Evolutionary conservation across 768 basidiomycete species (phyloP).

Genomic region (Pleurotus cornucopiae): DNA sequence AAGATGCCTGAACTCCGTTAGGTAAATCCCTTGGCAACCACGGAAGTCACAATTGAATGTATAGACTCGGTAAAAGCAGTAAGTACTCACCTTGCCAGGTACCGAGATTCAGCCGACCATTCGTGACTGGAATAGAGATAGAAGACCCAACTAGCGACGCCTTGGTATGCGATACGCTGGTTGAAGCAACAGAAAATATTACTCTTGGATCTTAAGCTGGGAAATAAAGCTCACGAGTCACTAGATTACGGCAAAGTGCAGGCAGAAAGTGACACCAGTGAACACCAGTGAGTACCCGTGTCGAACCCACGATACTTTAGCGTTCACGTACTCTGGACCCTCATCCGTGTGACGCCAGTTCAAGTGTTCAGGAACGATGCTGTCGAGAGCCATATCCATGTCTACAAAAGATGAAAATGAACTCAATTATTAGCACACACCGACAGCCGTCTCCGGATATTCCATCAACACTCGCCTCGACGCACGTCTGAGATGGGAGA

Average conservation of each 20-base stretch:
- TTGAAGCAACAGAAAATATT: background rate
- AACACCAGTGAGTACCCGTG: background rate
- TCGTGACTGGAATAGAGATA: slow-evolving; percentile 79
- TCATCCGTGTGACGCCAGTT: slow-evolving; percentile 88
- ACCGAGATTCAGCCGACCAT: slow-evolving; percentile 74
- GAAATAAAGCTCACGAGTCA: slow-evolving; percentile 7
- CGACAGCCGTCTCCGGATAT: slow-evolving; percentile 11
- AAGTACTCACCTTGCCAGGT: slow-evolving; percentile 80
- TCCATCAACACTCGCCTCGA: slow-evolving; percentile 26
- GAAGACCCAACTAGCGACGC: slow-evolving; percentile 80
- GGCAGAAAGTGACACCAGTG: slow-evolving; percentile 8
- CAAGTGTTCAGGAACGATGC: slow-evolving; percentile 79
- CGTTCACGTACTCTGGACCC: slow-evolving; percentile 73
- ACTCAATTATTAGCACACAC: slow-evolving; percentile 18
- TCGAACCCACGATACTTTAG: slow-evolving; percentile 1
- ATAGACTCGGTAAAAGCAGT: background rate
- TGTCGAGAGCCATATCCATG: slow-evolving; percentile 93
- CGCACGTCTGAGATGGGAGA: slow-evolving; percentile 32
- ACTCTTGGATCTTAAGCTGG: too few species aligned
- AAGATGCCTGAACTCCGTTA: slow-evolving; percentile 76
- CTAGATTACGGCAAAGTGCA: background rate
- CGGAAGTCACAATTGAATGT: background rate
- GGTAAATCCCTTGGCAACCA: slow-evolving; percentile 62
- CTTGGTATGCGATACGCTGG: slow-evolving; percentile 88
- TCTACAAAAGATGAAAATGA: slow-evolving; percentile 37